phyloP scores from a whole-genome alignment of 768 basidiomycete species.

The Agaricus bisporus region DNA sequence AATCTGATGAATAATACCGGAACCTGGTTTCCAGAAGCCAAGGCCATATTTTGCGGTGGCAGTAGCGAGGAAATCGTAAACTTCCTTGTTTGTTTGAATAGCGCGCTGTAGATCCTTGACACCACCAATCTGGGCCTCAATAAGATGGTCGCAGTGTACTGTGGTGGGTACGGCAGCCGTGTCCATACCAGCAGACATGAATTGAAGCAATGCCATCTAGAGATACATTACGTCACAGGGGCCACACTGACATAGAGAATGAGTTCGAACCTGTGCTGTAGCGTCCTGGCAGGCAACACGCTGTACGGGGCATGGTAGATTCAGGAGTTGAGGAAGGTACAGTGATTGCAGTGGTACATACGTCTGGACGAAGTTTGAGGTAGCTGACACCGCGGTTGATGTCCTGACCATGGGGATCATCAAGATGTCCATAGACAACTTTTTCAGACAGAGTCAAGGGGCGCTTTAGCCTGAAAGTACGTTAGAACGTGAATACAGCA shows the following conservation, averaged over 20 bases:
- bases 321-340: neutral
- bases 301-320: slow-evolving; percentile 28
- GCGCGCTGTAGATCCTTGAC: slow-evolving; percentile 91
- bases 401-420: slow-evolving; percentile 88
- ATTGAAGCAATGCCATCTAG: slow-evolving; percentile 98
- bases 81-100: slow-evolving; percentile 92
- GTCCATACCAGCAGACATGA: slow-evolving; percentile 99
- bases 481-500: slow-evolving; percentile 5
- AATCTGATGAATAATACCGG: slow-evolving; percentile 99
- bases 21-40: slow-evolving; percentile 99
- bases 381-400: slow-evolving; percentile 91
- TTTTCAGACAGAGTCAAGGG: slow-evolving; percentile 95
- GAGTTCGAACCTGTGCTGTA: slow-evolving; percentile 64
- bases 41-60: slow-evolving; percentile 98
- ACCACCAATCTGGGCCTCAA: slow-evolving; percentile 95
- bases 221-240: slow-evolving; percentile 24
- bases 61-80: slow-evolving; percentile 98
- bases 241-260: slow-evolving; percentile 14
- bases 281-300: slow-evolving; percentile 91
- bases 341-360: slow-evolving; percentile 35
- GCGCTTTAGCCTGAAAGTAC: slow-evolving; percentile 61
- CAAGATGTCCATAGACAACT: slow-evolving; percentile 96
- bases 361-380: slow-evolving; percentile 96
- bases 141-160: slow-evolving; percentile 98
- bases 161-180: slow-evolving; percentile 97